phyloP scores from a whole-genome alignment of 352 stramenopile genomes.

The Phytopythium oedochilum region DNA sequence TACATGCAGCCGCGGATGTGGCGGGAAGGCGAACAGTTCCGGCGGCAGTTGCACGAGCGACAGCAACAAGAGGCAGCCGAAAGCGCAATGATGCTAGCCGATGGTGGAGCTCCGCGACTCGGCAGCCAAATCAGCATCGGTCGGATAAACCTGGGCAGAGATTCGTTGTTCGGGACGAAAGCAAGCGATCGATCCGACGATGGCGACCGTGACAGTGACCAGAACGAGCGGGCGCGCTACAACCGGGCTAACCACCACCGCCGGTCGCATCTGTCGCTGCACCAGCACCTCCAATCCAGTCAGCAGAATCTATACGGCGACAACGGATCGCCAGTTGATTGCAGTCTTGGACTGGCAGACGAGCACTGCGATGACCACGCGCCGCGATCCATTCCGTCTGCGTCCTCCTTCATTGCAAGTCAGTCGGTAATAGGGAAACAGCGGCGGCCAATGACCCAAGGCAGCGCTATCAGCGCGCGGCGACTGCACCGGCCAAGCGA shows the following conservation, averaged over 20 bases:
- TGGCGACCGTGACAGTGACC: not conserved
- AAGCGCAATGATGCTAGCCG: not conserved
- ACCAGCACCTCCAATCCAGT: slow-evolving; percentile 4
- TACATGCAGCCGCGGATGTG: slow-evolving; percentile 83
- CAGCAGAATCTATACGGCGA: not conserved
- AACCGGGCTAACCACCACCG: not conserved
- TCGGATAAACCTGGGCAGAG: slow-evolving; percentile 47
- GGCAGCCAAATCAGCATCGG: slow-evolving; percentile 47
- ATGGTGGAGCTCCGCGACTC: not conserved
- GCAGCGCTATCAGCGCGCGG: slow-evolving; percentile 21
- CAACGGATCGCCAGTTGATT: not conserved
- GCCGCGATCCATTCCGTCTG: too few species aligned
- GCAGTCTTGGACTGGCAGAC: not conserved
- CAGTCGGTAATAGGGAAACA: slow-evolving; percentile 12
- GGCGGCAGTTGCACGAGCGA: not conserved
- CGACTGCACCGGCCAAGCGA: slow-evolving; percentile 27
- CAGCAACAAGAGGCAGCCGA: slow-evolving; percentile 11
- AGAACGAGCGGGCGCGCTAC: not conserved
- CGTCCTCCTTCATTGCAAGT: not conserved
- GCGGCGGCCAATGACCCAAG: slow-evolving; percentile 41
- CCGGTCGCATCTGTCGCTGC: not conserved
- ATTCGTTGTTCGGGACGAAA: slow-evolving; percentile 54
- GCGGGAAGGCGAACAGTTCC: slow-evolving; percentile 39
- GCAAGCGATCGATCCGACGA: slow-evolving; percentile 9
- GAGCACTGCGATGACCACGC: not conserved